phyloP scores from a whole-genome alignment of 2,329 filamentous ascomycete genomes.

The Paracoccidioides brasiliensis region DNA sequence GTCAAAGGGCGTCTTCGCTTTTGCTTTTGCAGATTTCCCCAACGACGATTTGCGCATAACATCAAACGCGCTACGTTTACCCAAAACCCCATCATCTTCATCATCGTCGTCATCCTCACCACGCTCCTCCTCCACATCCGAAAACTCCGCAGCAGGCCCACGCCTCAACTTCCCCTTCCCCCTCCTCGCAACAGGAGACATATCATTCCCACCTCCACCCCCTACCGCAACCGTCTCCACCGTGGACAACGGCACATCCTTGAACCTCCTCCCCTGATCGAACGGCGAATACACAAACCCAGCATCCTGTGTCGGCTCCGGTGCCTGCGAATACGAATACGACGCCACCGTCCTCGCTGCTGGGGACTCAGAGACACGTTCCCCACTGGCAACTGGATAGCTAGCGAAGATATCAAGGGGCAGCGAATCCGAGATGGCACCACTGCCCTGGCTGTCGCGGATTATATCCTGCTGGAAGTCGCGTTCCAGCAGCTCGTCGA shows the following conservation, averaged over 20 bases:
- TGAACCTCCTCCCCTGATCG: slow-evolving; percentile 50
- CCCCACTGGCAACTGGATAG: slow-evolving; percentile 20
- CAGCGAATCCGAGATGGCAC: slow-evolving; percentile 19
- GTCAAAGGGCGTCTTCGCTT: slow-evolving; percentile 45
- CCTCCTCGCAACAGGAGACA: slow-evolving; percentile 53
- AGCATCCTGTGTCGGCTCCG: slow-evolving; percentile 68
- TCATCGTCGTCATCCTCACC: slow-evolving; percentile 26
- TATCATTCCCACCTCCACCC: slow-evolving; percentile 33
- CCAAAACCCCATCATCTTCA: slow-evolving; percentile 19
- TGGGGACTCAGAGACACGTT: slow-evolving; percentile 25
- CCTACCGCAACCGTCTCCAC: slow-evolving; percentile 52
- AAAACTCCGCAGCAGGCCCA: slow-evolving; percentile 30
- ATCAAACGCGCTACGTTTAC: slow-evolving; percentile 47
- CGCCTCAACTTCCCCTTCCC: slow-evolving; percentile 35
- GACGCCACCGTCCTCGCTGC: slow-evolving; percentile 41
- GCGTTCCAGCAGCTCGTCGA: slow-evolving; percentile 45
- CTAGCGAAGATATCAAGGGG: slow-evolving; percentile 30
- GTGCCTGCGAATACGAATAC: slow-evolving; percentile 53
- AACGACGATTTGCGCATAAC: slow-evolving; percentile 49
- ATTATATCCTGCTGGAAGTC: slow-evolving; percentile 51
- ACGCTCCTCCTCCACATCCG: slow-evolving; percentile 35
- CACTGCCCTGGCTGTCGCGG: slow-evolving; percentile 42
- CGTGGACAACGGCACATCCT: slow-evolving; percentile 53
- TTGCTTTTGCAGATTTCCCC: slow-evolving; percentile 35
- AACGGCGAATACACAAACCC: slow-evolving; percentile 65